Conservation (phyloP, 1,284 basidiomycete species). For the Vanrija sp. region DNA sequence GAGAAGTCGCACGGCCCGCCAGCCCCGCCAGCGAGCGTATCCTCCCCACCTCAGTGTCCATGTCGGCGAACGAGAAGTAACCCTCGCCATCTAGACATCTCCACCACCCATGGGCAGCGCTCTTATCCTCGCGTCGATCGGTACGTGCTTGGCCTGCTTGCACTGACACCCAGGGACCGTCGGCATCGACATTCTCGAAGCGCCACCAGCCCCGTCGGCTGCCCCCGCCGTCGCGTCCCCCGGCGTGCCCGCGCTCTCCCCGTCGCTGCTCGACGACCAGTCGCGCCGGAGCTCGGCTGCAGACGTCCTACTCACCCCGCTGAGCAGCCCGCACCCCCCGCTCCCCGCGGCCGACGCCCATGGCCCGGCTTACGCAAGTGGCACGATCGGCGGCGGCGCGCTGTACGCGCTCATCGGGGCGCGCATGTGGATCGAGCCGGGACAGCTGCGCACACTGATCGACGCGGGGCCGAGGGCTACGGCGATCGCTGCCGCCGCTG, state of each 20-base stretch:
- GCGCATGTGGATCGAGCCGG: conserved; percentile 29
- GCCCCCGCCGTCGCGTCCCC: not conserved
- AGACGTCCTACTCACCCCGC: not conserved
- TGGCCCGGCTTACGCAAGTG: not conserved
- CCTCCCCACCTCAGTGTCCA: no score
- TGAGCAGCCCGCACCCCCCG: not conserved
- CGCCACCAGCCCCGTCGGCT: not conserved
- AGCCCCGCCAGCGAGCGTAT: no score
- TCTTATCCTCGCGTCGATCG: conserved; percentile 1
- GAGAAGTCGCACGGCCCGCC: no score
- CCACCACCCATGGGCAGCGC: not conserved
- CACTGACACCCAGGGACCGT: not conserved
- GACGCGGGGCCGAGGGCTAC: conserved; percentile 16
- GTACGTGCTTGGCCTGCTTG: not conserved
- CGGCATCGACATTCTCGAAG: conserved; percentile 4
- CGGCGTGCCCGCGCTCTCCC: not conserved
- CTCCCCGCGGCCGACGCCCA: not conserved
- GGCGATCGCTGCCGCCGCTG: not conserved
- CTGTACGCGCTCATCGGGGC: conserved; percentile 39
- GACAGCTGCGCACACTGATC: conserved; percentile 24
- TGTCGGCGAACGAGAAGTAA: no score
- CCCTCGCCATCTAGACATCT: no score
- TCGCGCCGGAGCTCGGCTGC: no score
- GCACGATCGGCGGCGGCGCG: conserved; percentile 50
- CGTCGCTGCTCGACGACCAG: not conserved